Evolutionary conservation across 1,284 basidiomycete genomes (phyloP).

Genomic region (Puccinia triticina): DNA sequence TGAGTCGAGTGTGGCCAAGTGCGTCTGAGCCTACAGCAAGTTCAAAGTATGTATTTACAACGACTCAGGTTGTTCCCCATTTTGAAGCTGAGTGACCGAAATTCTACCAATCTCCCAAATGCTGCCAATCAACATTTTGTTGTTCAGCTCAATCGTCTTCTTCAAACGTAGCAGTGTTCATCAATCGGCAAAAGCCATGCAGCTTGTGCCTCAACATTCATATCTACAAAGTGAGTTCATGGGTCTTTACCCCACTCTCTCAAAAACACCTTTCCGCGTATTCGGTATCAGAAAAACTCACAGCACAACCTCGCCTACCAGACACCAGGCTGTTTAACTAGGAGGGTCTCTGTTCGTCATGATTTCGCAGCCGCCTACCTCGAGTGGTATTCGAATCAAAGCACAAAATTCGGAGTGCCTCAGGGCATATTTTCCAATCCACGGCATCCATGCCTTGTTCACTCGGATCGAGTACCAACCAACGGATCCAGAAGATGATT

Average conservation of each 20-base stretch:
- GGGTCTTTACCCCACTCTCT: neutral
- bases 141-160: neutral
- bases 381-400: constrained; percentile 3
- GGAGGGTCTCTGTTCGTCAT: neutral
- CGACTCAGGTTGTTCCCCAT: constrained; percentile 7
- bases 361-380: neutral
- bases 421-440: constrained; percentile 24
- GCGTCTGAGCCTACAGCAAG: neutral
- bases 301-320: neutral
- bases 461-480: constrained; percentile 14
- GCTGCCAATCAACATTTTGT: neutral
- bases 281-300: neutral
- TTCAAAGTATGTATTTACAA: neutral
- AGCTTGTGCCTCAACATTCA: neutral
- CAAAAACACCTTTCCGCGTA: neutral
- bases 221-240: neutral
- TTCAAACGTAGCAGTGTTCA: neutral
- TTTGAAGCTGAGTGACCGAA: constrained; percentile 5
- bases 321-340: neutral
- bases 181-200: constrained; percentile 7
- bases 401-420: constrained; percentile 1
- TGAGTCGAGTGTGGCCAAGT: constrained; percentile 7
- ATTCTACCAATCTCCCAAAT: neutral
- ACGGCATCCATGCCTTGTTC: neutral
- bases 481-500: neutral